Evolutionary conservation across 1,284 basidiomycete species (phyloP).

Genomic region (Ceratobasidium theobromae): DNA sequence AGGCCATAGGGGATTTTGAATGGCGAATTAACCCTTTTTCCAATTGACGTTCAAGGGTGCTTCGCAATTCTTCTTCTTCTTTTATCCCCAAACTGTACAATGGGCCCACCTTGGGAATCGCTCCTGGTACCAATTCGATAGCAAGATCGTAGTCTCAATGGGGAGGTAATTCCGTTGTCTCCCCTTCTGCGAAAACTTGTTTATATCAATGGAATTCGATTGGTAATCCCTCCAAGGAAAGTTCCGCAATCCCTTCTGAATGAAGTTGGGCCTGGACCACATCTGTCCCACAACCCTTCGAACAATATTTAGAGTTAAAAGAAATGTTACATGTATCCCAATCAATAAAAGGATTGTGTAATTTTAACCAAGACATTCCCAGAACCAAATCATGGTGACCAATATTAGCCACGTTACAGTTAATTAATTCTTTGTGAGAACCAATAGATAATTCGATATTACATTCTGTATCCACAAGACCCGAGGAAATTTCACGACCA

Average conservation of each 20-base stretch:
- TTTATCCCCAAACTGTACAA: constrained; percentile 5
- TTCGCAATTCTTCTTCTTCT: neutral
- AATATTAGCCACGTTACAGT: neutral
- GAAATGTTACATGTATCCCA: constrained; percentile 18
- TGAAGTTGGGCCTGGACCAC: neutral
- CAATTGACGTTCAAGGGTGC: constrained; percentile 18
- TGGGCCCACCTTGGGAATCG: constrained; percentile 8
- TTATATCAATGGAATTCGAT: constrained; percentile 8
- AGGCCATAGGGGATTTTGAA: constrained; percentile 44
- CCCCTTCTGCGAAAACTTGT: constrained; percentile 32
- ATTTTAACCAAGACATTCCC: constrained; percentile 33
- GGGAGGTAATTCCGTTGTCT: constrained; percentile 27
- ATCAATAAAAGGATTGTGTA: constrained; percentile 32
- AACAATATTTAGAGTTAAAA: neutral
- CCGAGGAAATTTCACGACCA: neutral
- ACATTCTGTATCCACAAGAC: neutral
- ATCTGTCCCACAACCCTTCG: neutral
- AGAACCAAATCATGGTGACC: constrained; percentile 24
- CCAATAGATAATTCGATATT: neutral
- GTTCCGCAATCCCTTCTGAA: neutral
- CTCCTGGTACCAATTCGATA: constrained; percentile 30
- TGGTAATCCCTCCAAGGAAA: constrained; percentile 29
- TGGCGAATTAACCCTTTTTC: constrained; percentile 39
- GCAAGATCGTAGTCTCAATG: constrained; percentile 33
- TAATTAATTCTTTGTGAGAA: neutral